phyloP scores from a whole-genome alignment of 176 grass and related monocot species.

The Paspalum vaginatum region DNA sequence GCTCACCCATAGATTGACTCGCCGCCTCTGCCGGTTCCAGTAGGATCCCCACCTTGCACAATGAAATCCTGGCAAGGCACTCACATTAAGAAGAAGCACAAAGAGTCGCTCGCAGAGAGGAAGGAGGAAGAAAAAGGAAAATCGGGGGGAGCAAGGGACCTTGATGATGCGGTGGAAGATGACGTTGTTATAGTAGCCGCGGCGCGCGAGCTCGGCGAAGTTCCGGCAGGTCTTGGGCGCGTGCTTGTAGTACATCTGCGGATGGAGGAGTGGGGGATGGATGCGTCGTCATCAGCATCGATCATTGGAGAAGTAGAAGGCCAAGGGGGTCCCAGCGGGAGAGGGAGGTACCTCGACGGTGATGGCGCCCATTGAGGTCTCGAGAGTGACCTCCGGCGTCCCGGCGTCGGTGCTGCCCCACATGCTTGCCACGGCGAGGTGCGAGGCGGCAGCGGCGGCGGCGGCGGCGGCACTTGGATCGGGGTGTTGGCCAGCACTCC shows the following conservation, averaged over 20 bases:
- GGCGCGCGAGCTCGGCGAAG: conserved; percentile 87
- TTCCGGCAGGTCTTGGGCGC: conserved; percentile 95
- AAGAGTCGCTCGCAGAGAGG: neutral
- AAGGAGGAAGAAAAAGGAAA: neutral
- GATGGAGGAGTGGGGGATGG: neutral
- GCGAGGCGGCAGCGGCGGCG: conserved; percentile 6
- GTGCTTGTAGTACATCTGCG: conserved; percentile 97
- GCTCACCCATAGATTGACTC: conserved; percentile 96
- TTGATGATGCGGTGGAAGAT: conserved; percentile 99
- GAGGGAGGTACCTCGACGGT: conserved; percentile 66
- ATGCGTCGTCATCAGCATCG: neutral
- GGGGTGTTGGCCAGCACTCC: no score
- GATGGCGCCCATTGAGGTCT: conserved; percentile 89
- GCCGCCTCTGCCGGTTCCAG: conserved; percentile 88
- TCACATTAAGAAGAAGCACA: neutral
- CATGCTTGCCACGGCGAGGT: conserved; percentile 42
- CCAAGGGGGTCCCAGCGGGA: no score
- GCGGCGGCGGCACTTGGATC: neutral
- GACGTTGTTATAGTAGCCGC: conserved; percentile 79
- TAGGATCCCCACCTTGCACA: conserved; percentile 96
- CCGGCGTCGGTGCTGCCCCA: conserved; percentile 61
- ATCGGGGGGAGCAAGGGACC: conserved; percentile 50
- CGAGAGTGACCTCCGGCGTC: conserved; percentile 79
- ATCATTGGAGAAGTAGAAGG: conserved; percentile 4
- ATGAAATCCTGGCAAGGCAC: conserved; percentile 80